Evolutionary conservation across 441 rosid genomes (phyloP), one percentile per base, ranked within the genome.

Genomic region (Jatropha podagrica): DNA sequence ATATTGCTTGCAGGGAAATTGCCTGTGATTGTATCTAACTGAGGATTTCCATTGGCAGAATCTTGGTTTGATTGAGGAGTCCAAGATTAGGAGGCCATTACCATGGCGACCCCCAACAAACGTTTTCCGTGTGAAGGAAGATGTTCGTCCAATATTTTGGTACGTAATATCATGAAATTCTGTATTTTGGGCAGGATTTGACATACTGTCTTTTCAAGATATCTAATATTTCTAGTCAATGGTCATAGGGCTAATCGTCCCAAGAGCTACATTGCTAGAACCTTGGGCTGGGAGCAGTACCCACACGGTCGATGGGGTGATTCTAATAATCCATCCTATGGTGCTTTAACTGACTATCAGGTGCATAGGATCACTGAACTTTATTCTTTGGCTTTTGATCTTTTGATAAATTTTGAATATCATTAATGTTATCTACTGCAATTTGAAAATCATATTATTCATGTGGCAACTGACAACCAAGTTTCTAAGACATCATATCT

Each of bases 71-170:
- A 91, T 96, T 81, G 98, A 94, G 80, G 98, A 96, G 83, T 83
- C 98, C 65, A 92, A 91, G 73, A 79, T 96, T 78, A 79, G 81
- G 8, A 88, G 99, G 74, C 68, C 92, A 75, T 83, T 96, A 76
- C 99, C 99, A n/a, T 92, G 99, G 99, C 84, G 98, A 74, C 95
- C 86, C 55, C 96, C 99, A 76, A 84, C 98, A 54, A 96, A 96
- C 81, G 83, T 94, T 78, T 88, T 86, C 86, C 97, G 99, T 65
- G 88, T 77, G 49, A 92, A 88, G 81, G 99, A 96, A 90, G 97
- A 88, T 84, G 97, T 94, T 49, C 96, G 96, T n/a, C 98, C 98
- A 12, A 94, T 94, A 79, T 96, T 96, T 83, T 96, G 99, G 98
- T 94, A 88, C 60, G 85, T n/a, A 72, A 14, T 81, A 42, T 17